Evolutionary conservation across 192 early-diverging fungal genomes (phyloP).

Genomic region (Mortierella claussenii): DNA sequence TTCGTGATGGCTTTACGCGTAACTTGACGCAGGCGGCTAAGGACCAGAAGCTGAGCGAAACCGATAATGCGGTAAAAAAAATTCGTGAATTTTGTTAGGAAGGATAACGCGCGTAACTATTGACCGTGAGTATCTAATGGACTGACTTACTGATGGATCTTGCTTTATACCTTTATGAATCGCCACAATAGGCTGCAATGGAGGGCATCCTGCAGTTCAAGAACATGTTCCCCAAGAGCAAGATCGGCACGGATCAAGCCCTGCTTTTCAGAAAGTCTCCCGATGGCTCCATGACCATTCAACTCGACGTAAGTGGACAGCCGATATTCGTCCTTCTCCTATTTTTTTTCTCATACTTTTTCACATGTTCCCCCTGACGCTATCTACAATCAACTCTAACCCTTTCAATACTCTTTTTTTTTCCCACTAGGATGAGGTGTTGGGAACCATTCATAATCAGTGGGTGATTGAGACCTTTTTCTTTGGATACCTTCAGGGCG

Average conservation of each 20-base stretch:
- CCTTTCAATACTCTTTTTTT: neutral
- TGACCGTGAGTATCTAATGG: too few relatives aligned
- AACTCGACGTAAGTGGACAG: constrained; percentile 48
- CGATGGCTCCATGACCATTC: constrained; percentile 53
- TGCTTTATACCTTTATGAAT: too few relatives aligned
- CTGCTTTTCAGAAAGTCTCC: constrained; percentile 56
- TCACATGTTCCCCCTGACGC: neutral
- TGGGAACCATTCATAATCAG: constrained; percentile 55
- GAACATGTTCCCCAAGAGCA: constrained; percentile 57
- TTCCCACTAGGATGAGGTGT: constrained; percentile 54
- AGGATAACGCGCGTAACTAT: too few relatives aligned
- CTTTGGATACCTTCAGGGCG: constrained; percentile 60
- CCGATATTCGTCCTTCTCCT: too few relatives aligned
- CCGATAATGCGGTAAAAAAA: constrained; percentile 48
- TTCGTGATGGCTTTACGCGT: constrained; percentile 67
- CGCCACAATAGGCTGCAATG: constrained; percentile 56
- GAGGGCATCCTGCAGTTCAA: constrained; percentile 64
- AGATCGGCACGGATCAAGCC: constrained; percentile 57
- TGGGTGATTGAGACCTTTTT: constrained; percentile 65
- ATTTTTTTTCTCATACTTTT: neutral
- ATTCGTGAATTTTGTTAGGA: neutral
- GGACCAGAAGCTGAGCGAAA: constrained; percentile 46
- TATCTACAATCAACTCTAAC: neutral
- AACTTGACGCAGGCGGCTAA: constrained; percentile 58
- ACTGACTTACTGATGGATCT: too few relatives aligned